These are phyloP conservation scores for Cylindrodendrum hubeiense DNA, from an alignment of 2,329 filamentous ascomycete genomes.

Conservation along the genomic window DNA sequence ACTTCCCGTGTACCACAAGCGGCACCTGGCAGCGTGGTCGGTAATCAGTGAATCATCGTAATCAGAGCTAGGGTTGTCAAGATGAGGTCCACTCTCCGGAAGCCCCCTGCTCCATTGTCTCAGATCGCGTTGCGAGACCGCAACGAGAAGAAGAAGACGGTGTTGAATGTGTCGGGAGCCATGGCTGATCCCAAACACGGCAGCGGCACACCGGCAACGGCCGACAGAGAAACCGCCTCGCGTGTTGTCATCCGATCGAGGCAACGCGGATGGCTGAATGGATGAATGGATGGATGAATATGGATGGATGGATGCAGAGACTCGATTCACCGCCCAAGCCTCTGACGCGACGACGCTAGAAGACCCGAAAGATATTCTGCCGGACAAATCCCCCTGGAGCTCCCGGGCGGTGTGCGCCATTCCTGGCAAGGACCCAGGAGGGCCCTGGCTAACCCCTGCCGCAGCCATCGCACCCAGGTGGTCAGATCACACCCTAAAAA, in stretches of 20 bases:
- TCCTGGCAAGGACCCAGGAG: neutral
- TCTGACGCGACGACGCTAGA: neutral
- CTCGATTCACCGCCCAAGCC: constrained; percentile 23
- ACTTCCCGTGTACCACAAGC: neutral
- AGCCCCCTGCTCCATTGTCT: neutral
- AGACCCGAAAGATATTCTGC: constrained; percentile 20
- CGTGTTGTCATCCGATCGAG: no score
- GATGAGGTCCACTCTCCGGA: neutral
- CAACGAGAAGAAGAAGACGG: neutral
- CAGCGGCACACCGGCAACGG: neutral
- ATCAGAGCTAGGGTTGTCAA: neutral
- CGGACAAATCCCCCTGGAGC: constrained; percentile 25
- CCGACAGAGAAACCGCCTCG: neutral
- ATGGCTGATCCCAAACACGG: neutral
- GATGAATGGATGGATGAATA: no score
- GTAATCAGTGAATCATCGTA: neutral
- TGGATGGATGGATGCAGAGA: neutral
- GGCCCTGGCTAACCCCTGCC: neutral
- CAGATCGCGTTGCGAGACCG: neutral
- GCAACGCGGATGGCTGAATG: neutral
- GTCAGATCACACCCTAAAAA: constrained; percentile 34
- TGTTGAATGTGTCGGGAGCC: neutral
- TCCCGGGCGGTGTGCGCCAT: constrained; percentile 22
- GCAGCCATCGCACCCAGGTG: constrained; percentile 7
- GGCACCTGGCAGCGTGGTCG: neutral